Conservation (phyloP, 78 protist genomes). For the Planoprotostelium fungivorum region DNA sequence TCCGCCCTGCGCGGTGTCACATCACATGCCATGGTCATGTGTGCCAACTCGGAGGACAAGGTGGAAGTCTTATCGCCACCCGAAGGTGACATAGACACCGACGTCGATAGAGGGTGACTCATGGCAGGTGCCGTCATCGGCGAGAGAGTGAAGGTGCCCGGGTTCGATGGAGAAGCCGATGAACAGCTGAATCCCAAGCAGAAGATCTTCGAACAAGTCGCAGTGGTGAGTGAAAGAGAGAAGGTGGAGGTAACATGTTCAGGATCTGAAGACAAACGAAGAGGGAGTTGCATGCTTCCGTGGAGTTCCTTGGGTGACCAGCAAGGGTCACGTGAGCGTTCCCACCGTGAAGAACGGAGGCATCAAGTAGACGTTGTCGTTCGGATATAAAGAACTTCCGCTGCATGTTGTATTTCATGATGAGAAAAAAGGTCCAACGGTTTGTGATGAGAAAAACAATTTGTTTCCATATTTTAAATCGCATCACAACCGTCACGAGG, state of each 20-base stretch:
- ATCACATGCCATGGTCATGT: conserved; percentile 80
- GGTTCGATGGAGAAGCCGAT: conserved; percentile 63
- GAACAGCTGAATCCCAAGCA: conserved; percentile 22
- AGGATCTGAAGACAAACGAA: conserved; percentile 32
- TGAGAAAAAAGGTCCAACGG: no score
- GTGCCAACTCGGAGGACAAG: conserved; percentile 46
- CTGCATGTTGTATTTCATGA: no score
- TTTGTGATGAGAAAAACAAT: no score
- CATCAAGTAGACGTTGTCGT: neutral
- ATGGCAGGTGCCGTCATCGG: conserved; percentile 44
- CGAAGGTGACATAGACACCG: conserved; percentile 7
- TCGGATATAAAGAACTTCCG: no score
- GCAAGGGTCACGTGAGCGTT: neutral
- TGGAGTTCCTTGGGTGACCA: conserved; percentile 35
- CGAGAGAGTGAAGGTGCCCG: conserved; percentile 39
- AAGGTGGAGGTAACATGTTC: neutral
- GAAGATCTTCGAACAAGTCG: conserved; percentile 29
- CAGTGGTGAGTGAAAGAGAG: neutral
- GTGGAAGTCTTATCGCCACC: neutral
- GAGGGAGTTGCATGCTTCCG: conserved; percentile 50
- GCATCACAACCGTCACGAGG: no score
- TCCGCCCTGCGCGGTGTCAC: conserved; percentile 56
- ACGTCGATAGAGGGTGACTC: conserved; percentile 43
- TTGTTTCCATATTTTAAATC: no score
- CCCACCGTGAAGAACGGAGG: neutral